Evolutionary conservation across 345 rosid genomes (phyloP), one percentile per base, ranked within the genome.

Genomic region (Salix suchowensis): DNA sequence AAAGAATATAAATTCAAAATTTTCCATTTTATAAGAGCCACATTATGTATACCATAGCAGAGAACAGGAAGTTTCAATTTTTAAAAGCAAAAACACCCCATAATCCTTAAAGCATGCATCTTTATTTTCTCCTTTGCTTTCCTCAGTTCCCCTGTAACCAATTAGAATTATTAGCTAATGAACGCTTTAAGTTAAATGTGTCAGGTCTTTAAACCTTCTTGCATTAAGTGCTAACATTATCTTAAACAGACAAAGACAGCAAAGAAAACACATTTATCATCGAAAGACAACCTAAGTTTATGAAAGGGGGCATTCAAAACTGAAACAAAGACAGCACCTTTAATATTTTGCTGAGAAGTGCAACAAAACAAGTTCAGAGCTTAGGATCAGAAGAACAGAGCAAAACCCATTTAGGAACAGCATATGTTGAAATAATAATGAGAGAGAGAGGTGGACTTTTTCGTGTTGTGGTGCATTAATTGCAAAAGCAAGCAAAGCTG

Each of bases 391-490:
- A 62, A 72, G 24, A 54, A 23, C 4, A 44, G 1, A 44, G 65
- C 62, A 36, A 44, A 34, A 67, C 50, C 37, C 52, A 48, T 9
- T 21, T 2, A 24, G 46, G 72, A 21, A 60, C n/a, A 54, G 32
- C n/a, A 48, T 42, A 32, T 21, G 32, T 19, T 24, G 36, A 30
- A 10, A 15, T 36, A 36, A 36, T 36, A 36, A 36, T 5, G 48
- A 42, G 69, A 74, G 32, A 52, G 67, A 44, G 68, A 60, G 74
- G 24, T 5, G n/a, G 18, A 50, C 28, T 66, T 62, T 15, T 42
- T 37, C 9, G 9, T 66, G 71, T 13, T 36, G 72, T 65, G 69
- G 21, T 66, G 65, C 80, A 81, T 81, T 76, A 42, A 80, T 72
- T 80, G 72, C 70, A 65, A 72, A 67, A 58, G 76, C 76, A 28